Conservation (phyloP, 768 basidiomycete genomes). For the Suillus cothurnatus region DNA sequence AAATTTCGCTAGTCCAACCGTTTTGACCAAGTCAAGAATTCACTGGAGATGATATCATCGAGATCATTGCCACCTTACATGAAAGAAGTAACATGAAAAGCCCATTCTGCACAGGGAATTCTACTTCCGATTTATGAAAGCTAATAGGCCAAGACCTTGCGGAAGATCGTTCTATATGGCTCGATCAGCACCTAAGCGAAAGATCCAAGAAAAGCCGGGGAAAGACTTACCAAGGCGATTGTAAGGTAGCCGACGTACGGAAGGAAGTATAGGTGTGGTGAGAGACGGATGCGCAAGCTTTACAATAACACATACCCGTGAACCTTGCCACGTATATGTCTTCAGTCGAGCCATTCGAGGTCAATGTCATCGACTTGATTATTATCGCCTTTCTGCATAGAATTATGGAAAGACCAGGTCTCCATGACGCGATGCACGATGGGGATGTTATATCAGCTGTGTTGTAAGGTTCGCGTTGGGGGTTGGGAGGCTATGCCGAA, state of each 20-base stretch:
- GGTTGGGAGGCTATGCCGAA: too few species aligned
- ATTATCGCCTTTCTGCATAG: constrained; percentile 83
- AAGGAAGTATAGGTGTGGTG: constrained; percentile 43
- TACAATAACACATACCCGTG: constrained; percentile 67
- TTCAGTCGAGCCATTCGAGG: constrained; percentile 82
- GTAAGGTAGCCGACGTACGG: constrained; percentile 97
- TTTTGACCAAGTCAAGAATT: too few species aligned
- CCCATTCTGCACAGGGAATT: not conserved
- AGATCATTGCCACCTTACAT: too few species aligned
- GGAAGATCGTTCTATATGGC: constrained; percentile 87
- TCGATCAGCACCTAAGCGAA: constrained; percentile 10
- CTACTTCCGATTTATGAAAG: constrained; percentile 85
- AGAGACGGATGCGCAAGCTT: not conserved
- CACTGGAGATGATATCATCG: too few species aligned
- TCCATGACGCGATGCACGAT: constrained; percentile 97
- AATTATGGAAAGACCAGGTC: constrained; percentile 57
- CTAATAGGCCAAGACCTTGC: constrained; percentile 78
- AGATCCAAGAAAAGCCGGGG: not conserved
- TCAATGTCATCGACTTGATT: constrained; percentile 86
- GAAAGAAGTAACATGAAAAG: not conserved
- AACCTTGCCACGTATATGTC: constrained; percentile 95
- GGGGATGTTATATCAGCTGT: constrained; percentile 96
- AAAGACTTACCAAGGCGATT: constrained; percentile 78
- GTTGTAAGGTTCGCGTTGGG: constrained; percentile 57
- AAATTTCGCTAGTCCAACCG: too few species aligned